Evolutionary conservation across 176 grass and related monocot genomes (phyloP).

Genomic region (Carex parvula): DNA sequence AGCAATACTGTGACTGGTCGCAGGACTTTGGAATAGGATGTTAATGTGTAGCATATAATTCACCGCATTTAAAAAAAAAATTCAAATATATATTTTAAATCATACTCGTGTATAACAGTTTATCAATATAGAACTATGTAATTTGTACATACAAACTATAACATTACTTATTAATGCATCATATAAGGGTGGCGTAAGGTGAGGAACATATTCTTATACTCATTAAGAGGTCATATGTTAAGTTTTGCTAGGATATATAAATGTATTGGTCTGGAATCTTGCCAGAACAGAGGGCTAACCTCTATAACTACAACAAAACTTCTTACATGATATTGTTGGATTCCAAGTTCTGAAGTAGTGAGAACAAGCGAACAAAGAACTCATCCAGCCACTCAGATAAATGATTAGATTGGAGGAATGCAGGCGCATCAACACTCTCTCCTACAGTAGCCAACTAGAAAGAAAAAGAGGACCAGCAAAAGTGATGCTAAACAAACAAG

Average conservation of each 20-base stretch:
- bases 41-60: conserved; percentile 5
- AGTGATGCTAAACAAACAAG: conserved; percentile 10
- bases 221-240: not conserved
- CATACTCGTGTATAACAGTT: not conserved
- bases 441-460: conserved; percentile 69
- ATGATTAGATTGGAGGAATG: conserved; percentile 59
- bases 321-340: conserved; percentile 80
- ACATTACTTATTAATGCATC: not conserved
- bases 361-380: conserved; percentile 82
- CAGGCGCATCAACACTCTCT: conserved; percentile 42
- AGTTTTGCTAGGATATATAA: not conserved
- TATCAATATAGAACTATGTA: not conserved
- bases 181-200: not conserved
- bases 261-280: not conserved
- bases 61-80: not conserved
- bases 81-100: not conserved
- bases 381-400: conserved; percentile 89
- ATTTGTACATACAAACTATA: conserved; percentile 2
- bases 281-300: not conserved
- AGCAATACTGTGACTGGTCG: not conserved
- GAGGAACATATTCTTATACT: not conserved
- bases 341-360: conserved; percentile 90
- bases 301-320: conserved; percentile 1
- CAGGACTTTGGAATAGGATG: not conserved
- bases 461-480: not conserved